A percentile compares a stretch with the other conserved stretches of the same genome.
phyloP scores from a whole-genome alignment of 2,329 filamentous ascomycete species.

The Paecilomyces sp. region DNA sequence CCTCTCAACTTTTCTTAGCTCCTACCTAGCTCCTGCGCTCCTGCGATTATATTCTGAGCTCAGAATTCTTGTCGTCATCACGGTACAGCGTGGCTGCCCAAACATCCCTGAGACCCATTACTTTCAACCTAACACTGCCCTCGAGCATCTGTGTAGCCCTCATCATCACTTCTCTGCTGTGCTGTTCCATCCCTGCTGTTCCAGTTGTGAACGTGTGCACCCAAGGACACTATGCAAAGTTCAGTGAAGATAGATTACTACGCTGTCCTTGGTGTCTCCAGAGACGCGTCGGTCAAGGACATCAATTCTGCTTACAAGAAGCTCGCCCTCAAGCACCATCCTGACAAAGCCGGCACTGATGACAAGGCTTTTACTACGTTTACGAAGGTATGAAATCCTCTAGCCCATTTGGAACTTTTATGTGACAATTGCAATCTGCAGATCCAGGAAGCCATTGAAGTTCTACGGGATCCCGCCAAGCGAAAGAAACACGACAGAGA shows the following conservation, averaged over 20 bases:
- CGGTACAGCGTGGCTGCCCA: background rate
- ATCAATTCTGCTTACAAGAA: constrained; percentile 27
- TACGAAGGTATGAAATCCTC: background rate
- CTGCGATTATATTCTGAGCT: background rate
- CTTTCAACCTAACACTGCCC: background rate
- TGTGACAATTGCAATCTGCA: constrained; percentile 6
- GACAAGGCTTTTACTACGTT: background rate
- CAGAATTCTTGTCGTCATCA: background rate
- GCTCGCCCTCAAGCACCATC: constrained; percentile 20
- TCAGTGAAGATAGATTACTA: constrained; percentile 16
- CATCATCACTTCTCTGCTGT: background rate
- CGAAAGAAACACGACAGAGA: constrained; percentile 16
- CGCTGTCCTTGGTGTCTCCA: constrained; percentile 17
- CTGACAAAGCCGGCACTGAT: background rate
- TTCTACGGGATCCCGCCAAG: constrained; percentile 21
- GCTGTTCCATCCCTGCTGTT: background rate
- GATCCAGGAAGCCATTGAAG: constrained; percentile 27
- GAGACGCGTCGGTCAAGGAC: constrained; percentile 18
- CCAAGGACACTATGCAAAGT: constrained; percentile 5
- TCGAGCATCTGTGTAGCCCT: background rate
- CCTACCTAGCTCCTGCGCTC: background rate
- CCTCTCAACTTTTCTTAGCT: background rate
- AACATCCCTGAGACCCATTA: background rate
- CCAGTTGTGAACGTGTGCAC: background rate
- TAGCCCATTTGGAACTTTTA: background rate